Evolutionary conservation across 2,329 filamentous ascomycete genomes (phyloP).

Genomic region (Stemphylium beticola): DNA sequence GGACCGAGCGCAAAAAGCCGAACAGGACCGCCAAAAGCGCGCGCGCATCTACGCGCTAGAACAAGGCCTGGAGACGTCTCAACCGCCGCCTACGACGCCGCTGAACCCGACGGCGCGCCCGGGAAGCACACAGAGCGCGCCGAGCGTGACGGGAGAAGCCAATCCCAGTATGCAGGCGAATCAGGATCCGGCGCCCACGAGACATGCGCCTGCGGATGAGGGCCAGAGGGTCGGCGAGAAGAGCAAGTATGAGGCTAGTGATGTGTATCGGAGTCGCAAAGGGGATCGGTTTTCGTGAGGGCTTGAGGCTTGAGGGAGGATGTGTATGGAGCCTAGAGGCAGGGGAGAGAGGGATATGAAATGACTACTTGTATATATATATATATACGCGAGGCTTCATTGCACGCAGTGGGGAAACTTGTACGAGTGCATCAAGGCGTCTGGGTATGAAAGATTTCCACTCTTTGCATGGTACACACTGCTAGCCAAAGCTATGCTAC

Average conservation of each 20-base stretch:
- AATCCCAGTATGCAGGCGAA: slow-evolving; percentile 76
- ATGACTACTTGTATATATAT: background rate
- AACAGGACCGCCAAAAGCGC: slow-evolving; percentile 50
- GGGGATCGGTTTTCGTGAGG: slow-evolving; percentile 76
- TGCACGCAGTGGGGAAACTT: background rate
- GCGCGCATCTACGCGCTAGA: slow-evolving; percentile 42
- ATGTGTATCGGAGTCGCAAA: slow-evolving; percentile 77
- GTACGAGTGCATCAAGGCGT: background rate
- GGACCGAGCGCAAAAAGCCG: slow-evolving; percentile 76
- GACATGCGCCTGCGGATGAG: slow-evolving; percentile 77
- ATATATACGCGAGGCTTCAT: background rate
- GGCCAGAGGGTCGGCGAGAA: slow-evolving; percentile 72
- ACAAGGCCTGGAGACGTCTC: slow-evolving; percentile 13
- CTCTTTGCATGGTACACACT: slow-evolving; percentile 6
- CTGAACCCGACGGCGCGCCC: slow-evolving; percentile 19
- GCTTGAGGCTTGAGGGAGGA: no score
- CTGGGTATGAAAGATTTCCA: slow-evolving; percentile 9
- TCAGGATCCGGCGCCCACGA: slow-evolving; percentile 82
- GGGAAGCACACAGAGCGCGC: slow-evolving; percentile 13
- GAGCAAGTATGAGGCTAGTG: slow-evolving; percentile 85
- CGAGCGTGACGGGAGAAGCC: slow-evolving; percentile 18
- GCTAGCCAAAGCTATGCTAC: slow-evolving; percentile 4
- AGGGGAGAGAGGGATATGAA: background rate
- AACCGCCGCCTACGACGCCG: slow-evolving; percentile 12
- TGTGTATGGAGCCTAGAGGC: no score